Base-by-base conservation (phyloP, 257 asterid species). In the Leptodermis oblonga region DNA sequence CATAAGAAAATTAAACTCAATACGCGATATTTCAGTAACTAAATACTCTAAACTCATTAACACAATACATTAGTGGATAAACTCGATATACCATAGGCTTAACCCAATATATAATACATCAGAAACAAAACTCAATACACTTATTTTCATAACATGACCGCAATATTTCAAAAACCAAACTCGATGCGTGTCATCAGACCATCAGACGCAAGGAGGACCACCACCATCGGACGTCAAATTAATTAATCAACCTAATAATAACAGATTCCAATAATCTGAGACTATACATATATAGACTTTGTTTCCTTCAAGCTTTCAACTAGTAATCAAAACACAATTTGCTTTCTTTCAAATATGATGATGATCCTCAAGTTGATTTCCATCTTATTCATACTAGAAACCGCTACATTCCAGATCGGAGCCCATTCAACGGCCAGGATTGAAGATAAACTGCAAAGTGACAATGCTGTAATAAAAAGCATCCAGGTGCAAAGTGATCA, bases 401-500 rank as follows among this genome's bases (percentile, higher is more conserved):
- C 42, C 22, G 17, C 64, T 37, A 0, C 36, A 4, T 46, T n/a
- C 7, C 11, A 30, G 42, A 17, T 39, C 20, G 18, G 37, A 48
- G 20, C 15, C 53, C n/a, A 39, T 28, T 22, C 10, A 14, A 31
- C 37, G 5, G 4, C 23, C 54, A 20, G 15, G 23, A 22, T n/a
- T n/a, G n/a, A n/a, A 61, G 66, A 7, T 61, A 17, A 15, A 13
- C 11, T 63, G 61, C 71, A 39, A 20, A 73, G 58, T 43, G 67
- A 31, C 43, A 67, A 70, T 68, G 62, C 73, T 52, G 59, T 80
- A 41, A 72, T 81, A 34, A 72, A 54, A 77, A 81, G 78, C 76
- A 78, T 84, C 68, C 78, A 80, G 87, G 88, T 82, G 70, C 37
- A 13, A 0, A 7, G 42, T 48, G 7, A 7, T 52, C 9, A 20